These are phyloP conservation scores for Gracilaria caudata DNA, from an alignment of 23 red algal species.

Conservation along the genomic window DNA sequence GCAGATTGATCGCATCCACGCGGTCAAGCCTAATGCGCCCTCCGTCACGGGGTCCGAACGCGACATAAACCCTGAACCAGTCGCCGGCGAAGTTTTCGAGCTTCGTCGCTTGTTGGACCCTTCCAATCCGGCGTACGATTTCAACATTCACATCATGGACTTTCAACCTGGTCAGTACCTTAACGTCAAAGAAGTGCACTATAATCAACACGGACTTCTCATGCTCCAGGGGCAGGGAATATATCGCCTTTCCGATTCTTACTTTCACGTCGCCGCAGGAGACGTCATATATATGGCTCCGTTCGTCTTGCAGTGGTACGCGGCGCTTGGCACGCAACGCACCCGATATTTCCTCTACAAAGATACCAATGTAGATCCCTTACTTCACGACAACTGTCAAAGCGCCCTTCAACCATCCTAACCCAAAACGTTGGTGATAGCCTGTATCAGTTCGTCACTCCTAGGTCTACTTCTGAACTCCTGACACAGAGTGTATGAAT, in stretches of 20 bases:
- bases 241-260: constrained; percentile 64
- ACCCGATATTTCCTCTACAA: constrained; percentile 82
- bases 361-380: constrained; percentile 71
- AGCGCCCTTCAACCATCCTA: background rate
- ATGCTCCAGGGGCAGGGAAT: constrained; percentile 70
- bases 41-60: constrained; percentile 53
- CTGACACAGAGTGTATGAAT: constrained; percentile 20
- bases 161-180: constrained; percentile 75
- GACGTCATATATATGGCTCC: constrained; percentile 83
- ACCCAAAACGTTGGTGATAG: constrained; percentile 19
- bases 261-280: constrained; percentile 61
- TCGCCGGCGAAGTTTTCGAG: constrained; percentile 65
- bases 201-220: constrained; percentile 81
- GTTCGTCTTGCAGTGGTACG: constrained; percentile 79
- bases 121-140: constrained; percentile 49
- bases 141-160: constrained; percentile 88
- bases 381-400: background rate
- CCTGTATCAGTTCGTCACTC: constrained; percentile 13
- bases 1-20: constrained; percentile 54
- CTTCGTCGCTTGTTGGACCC: constrained; percentile 59
- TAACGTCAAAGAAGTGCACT: constrained; percentile 76
- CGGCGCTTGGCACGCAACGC: constrained; percentile 44
- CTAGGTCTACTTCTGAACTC: constrained; percentile 34
- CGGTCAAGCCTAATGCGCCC: background rate
- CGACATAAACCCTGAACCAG: constrained; percentile 30